Evolutionary conservation across 2,329 filamentous ascomycete species (phyloP).

Genomic region (Exserohilum turcica): DNA sequence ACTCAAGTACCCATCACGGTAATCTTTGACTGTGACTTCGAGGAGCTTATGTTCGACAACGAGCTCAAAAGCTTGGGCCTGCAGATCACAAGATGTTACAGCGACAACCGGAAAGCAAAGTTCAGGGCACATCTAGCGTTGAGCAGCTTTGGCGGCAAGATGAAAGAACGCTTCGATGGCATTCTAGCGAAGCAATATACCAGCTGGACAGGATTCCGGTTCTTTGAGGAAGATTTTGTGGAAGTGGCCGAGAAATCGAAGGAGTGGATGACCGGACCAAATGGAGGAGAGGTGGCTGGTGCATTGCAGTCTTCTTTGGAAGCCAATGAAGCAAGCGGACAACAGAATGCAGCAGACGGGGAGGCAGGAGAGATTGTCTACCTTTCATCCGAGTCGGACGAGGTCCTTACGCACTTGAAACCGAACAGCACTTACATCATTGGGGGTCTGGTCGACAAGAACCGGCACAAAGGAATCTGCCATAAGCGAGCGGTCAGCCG

Average conservation of each 20-base stretch:
- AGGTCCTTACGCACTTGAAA: slow-evolving; percentile 81
- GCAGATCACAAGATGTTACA: slow-evolving; percentile 87
- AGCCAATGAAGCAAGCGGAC: slow-evolving; percentile 51
- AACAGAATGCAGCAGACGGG: slow-evolving; percentile 16
- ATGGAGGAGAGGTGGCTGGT: slow-evolving; percentile 65
- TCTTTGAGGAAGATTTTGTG: slow-evolving; percentile 76
- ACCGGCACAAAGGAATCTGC: slow-evolving; percentile 93
- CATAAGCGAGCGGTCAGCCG: slow-evolving; percentile 76
- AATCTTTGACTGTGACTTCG: slow-evolving; percentile 90
- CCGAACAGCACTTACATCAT: slow-evolving; percentile 92
- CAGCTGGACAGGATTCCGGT: slow-evolving; percentile 78
- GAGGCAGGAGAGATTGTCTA: slow-evolving; percentile 73
- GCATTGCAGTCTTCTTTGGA: slow-evolving; percentile 52
- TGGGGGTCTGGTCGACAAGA: slow-evolving; percentile 93
- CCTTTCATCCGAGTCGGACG: slow-evolving; percentile 86
- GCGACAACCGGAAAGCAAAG: slow-evolving; percentile 74
- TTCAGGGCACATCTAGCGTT: slow-evolving; percentile 76
- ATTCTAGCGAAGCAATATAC: slow-evolving; percentile 72
- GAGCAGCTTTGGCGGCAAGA: slow-evolving; percentile 74
- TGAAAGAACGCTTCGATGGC: slow-evolving; percentile 80
- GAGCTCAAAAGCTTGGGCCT: slow-evolving; percentile 81
- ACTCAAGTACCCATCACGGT: slow-evolving; percentile 75
- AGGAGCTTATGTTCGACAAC: slow-evolving; percentile 84
- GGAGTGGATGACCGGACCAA: slow-evolving; percentile 66
- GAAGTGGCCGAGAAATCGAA: slow-evolving; percentile 69